phyloP scores from a whole-genome alignment of 2,329 filamentous ascomycete species.

The Xylariales sp. region DNA sequence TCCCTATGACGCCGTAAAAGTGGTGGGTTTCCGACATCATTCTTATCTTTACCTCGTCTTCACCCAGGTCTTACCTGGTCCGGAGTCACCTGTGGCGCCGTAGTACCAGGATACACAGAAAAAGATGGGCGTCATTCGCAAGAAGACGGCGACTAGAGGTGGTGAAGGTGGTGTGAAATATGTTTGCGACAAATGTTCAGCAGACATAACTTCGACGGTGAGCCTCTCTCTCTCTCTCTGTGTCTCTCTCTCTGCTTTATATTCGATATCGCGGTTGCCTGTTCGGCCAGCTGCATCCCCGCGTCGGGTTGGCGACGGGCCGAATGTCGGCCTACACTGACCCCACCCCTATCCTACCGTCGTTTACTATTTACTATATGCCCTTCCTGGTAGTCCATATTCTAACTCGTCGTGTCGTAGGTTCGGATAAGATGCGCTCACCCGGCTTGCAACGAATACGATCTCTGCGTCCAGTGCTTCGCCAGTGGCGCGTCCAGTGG shows the following conservation, averaged over 20 bases:
- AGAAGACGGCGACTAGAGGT: slow-evolving; percentile 83
- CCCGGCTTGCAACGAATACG: slow-evolving; percentile 81
- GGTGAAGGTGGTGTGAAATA: slow-evolving; percentile 91
- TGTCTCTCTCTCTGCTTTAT: background rate
- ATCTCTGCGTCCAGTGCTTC: slow-evolving; percentile 95
- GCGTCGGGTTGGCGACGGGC: too few relatives aligned
- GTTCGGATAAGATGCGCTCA: slow-evolving; percentile 93
- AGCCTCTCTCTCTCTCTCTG: slow-evolving; percentile 36
- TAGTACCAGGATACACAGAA: slow-evolving; percentile 1
- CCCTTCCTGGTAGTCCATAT: background rate
- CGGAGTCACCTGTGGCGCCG: slow-evolving; percentile 4
- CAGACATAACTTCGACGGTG: slow-evolving; percentile 95
- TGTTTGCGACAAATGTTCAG: slow-evolving; percentile 94
- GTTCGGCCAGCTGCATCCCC: slow-evolving; percentile 6
- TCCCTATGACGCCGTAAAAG: too few relatives aligned
- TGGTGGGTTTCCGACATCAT: too few relatives aligned
- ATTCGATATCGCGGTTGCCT: slow-evolving; percentile 1
- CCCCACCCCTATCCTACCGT: slow-evolving; percentile 1
- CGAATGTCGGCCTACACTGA: slow-evolving; percentile 3
- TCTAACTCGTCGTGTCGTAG: slow-evolving; percentile 38
- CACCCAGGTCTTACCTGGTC: too few relatives aligned
- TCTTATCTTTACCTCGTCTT: too few relatives aligned
- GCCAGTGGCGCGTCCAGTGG: slow-evolving; percentile 74
- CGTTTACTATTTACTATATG: background rate
- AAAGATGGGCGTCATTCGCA: slow-evolving; percentile 87